These are phyloP conservation scores for Psilocybe tampanensis DNA, from an alignment of 768 basidiomycete species.

Conservation along the genomic window DNA sequence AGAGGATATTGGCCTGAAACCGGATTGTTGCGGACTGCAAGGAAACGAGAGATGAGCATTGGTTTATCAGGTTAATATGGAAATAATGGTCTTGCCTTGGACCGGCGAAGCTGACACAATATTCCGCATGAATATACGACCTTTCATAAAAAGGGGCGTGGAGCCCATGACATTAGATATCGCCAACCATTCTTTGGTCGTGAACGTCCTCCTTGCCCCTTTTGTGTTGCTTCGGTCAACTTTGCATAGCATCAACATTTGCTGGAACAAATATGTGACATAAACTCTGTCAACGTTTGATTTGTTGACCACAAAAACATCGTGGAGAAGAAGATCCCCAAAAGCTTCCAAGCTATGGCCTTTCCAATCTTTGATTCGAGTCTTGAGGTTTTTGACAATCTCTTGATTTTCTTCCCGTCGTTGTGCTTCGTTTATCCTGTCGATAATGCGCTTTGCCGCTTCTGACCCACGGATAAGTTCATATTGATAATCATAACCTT, in stretches of 20 bases:
- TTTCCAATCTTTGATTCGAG: background rate
- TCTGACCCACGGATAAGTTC: background rate
- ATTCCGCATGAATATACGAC: background rate
- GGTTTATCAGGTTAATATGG: too few species aligned
- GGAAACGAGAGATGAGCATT: background rate
- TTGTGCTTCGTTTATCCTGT: background rate
- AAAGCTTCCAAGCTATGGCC: background rate
- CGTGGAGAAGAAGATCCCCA: background rate
- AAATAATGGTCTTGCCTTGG: background rate
- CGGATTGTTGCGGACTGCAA: background rate
- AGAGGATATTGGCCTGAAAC: background rate
- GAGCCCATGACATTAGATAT: background rate
- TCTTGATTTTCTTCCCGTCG: background rate
- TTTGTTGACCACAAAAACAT: background rate
- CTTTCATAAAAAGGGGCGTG: background rate
- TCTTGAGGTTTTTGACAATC: background rate
- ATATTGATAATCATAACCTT: background rate
- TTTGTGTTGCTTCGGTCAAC: background rate
- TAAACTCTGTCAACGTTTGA: background rate
- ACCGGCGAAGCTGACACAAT: background rate
- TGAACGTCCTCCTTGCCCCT: background rate
- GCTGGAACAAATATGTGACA: background rate
- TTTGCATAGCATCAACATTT: background rate
- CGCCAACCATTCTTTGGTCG: background rate
- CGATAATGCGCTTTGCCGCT: background rate